A percentile compares a stretch with the other conserved stretches of the same genome.
phyloP scores from a whole-genome alignment of 2,329 filamentous ascomycete species.

The Neonectria neomacrospora region DNA sequence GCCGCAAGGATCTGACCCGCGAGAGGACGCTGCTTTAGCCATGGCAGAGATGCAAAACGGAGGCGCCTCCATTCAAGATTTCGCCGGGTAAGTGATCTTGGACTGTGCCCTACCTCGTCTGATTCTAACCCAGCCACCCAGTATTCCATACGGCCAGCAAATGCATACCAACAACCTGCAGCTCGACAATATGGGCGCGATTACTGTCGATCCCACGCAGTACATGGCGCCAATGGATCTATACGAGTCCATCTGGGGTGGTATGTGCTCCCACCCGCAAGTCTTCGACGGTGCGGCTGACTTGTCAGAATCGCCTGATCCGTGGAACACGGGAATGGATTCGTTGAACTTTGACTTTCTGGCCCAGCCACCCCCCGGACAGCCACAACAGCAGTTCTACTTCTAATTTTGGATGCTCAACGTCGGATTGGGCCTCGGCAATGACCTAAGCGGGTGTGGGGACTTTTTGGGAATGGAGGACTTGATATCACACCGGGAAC shows the following conservation, averaged over 20 bases:
- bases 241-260: slow-evolving; percentile 76
- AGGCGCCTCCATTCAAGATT: slow-evolving; percentile 58
- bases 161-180: slow-evolving; percentile 49
- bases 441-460: slow-evolving; percentile 5
- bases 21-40: slow-evolving; percentile 70
- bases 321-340: slow-evolving; percentile 67
- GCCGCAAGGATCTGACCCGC: slow-evolving; percentile 57
- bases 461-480: slow-evolving; percentile 1
- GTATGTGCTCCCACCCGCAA: slow-evolving; percentile 54
- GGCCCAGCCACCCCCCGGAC: slow-evolving; percentile 68
- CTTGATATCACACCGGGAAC: slow-evolving; percentile 1
- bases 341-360: slow-evolving; percentile 70
- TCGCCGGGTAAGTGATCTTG: slow-evolving; percentile 50
- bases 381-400: slow-evolving; percentile 68
- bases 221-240: slow-evolving; percentile 75
- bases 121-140: slow-evolving; percentile 36
- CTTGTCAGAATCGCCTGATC: slow-evolving; percentile 66
- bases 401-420: slow-evolving; percentile 52
- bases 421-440: neutral
- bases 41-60: slow-evolving; percentile 74
- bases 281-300: slow-evolving; percentile 26
- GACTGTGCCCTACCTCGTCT: neutral
- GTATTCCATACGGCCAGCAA: slow-evolving; percentile 52
- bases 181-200: slow-evolving; percentile 58
- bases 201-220: slow-evolving; percentile 67